Percentiles rank a stretch among this genome's conserved stretches.
Conservation (phyloP, 1,139 yeast species). For the Debaryomyces sp. region DNA sequence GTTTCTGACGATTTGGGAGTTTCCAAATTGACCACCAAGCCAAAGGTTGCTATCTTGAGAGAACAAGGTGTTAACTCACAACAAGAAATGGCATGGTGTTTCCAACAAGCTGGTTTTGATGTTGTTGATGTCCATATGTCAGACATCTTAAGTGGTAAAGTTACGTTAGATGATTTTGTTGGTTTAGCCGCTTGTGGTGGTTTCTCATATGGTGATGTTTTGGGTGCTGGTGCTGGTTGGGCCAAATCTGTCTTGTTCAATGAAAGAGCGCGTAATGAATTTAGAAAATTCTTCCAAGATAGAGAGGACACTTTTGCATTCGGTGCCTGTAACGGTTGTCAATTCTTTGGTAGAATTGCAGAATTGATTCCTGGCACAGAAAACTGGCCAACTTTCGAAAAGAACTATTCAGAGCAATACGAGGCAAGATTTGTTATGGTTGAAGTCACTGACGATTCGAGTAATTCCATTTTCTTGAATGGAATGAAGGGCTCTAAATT, state of each 20-base stretch:
- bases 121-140: conserved; percentile 97
- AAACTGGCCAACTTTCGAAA: conserved; percentile 95
- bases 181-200: conserved; percentile 99
- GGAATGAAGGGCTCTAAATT: conserved; percentile 91
- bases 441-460: conserved; percentile 63
- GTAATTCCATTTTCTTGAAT: conserved; percentile 74
- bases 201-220: conserved; percentile 97
- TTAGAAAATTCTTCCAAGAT: conserved; percentile 77
- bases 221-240: conserved; percentile 99
- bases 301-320: conserved; percentile 95
- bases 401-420: conserved; percentile 90
- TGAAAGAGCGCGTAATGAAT: conserved; percentile 74
- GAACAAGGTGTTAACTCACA: conserved; percentile 99
- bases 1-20: conserved; percentile 49
- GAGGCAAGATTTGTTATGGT: conserved; percentile 96
- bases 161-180: conserved; percentile 75
- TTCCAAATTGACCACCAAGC: conserved; percentile 40
- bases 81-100: conserved; percentile 98
- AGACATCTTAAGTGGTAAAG: conserved; percentile 76
- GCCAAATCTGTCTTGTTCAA: conserved; percentile 95
- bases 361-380: conserved; percentile 93
- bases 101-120: conserved; percentile 93
- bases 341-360: conserved; percentile 86
- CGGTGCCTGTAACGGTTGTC: conserved; percentile 99
- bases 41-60: conserved; percentile 93